These are phyloP conservation scores for Chlamydomonas applanata DNA, from an alignment of 139 green algal genomes.

Conservation along the genomic window DNA sequence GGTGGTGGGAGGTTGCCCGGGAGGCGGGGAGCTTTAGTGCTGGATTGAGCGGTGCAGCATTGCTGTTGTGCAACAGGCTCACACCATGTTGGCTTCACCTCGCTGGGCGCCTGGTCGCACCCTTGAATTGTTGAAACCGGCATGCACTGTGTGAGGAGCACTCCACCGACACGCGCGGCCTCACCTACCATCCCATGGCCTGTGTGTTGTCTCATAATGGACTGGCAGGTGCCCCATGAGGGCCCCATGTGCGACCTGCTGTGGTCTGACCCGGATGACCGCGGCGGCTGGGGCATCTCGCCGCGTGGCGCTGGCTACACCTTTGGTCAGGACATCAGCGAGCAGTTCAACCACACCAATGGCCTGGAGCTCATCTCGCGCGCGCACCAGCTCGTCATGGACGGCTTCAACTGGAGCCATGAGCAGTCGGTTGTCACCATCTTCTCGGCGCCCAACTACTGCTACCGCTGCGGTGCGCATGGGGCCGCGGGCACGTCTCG, in stretches of 20 bases:
- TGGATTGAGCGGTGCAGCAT: neutral
- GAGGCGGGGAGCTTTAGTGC: no score
- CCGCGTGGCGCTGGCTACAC: slow-evolving; percentile 97
- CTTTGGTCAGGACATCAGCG: slow-evolving; percentile 96
- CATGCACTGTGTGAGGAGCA: neutral
- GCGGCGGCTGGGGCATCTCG: slow-evolving; percentile 96
- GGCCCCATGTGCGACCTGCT: slow-evolving; percentile 99
- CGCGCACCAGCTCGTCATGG: slow-evolving; percentile 99
- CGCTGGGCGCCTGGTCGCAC: no score
- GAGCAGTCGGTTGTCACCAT: slow-evolving; percentile 98
- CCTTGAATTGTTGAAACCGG: neutral
- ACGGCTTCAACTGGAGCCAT: slow-evolving; percentile 96
- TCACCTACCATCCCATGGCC: neutral
- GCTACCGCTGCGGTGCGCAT: slow-evolving; percentile 82
- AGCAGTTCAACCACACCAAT: slow-evolving; percentile 99
- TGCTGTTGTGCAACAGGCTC: no score
- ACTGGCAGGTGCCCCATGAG: slow-evolving; percentile 90
- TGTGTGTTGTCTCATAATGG: no score
- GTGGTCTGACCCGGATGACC: slow-evolving; percentile 97
- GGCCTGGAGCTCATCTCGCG: slow-evolving; percentile 90
- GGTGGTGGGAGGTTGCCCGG: neutral
- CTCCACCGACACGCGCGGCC: neutral
- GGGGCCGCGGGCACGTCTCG: neutral
- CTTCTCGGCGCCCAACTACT: slow-evolving; percentile 99
- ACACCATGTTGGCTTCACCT: no score